Percentiles rank a stretch among this genome's conserved stretches.
phyloP scores from a whole-genome alignment of 1,284 basidiomycete genomes.

The Psilocybe mexicana region DNA sequence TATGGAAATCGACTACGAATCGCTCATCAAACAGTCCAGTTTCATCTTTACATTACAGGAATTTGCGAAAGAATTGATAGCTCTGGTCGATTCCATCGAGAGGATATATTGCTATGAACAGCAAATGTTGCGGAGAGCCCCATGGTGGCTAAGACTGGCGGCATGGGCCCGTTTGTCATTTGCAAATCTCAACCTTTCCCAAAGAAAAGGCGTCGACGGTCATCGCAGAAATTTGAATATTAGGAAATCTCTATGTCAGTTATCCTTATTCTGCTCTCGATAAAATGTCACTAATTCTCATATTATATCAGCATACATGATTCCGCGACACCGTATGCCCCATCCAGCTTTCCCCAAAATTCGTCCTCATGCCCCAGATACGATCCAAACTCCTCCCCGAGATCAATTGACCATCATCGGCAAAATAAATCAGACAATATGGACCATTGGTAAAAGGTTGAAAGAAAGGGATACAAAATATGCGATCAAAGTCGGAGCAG shows the following conservation, averaged over 20 bases:
- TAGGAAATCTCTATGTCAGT: conserved; percentile 39
- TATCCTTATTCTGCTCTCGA: not conserved
- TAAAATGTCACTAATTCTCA: not conserved
- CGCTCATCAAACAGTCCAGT: conserved; percentile 39
- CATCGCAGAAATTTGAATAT: conserved; percentile 17
- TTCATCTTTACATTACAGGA: conserved; percentile 94
- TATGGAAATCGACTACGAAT: not conserved
- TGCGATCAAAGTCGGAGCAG: conserved; percentile 86
- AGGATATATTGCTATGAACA: conserved; percentile 69
- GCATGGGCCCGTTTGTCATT: conserved; percentile 8
- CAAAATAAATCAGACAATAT: conserved; percentile 67
- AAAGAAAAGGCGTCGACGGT: conserved; percentile 8
- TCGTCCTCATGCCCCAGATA: conserved; percentile 79
- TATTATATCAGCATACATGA: conserved; percentile 58
- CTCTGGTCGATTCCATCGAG: conserved; percentile 80
- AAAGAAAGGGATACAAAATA: conserved; percentile 82
- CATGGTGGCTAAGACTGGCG: conserved; percentile 19
- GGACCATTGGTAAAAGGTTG: conserved; percentile 74
- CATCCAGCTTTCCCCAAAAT: conserved; percentile 83
- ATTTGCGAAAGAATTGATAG: conserved; percentile 80
- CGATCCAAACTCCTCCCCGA: conserved; percentile 74
- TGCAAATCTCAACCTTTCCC: conserved; percentile 10
- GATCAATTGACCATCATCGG: conserved; percentile 59
- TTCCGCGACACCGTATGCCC: conserved; percentile 55
- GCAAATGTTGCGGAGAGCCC: conserved; percentile 31